Evolutionary conservation across 2,329 filamentous ascomycete species (phyloP), one percentile per base, ranked within the genome.

Genomic region (Apiospora rasikravindrae): DNA sequence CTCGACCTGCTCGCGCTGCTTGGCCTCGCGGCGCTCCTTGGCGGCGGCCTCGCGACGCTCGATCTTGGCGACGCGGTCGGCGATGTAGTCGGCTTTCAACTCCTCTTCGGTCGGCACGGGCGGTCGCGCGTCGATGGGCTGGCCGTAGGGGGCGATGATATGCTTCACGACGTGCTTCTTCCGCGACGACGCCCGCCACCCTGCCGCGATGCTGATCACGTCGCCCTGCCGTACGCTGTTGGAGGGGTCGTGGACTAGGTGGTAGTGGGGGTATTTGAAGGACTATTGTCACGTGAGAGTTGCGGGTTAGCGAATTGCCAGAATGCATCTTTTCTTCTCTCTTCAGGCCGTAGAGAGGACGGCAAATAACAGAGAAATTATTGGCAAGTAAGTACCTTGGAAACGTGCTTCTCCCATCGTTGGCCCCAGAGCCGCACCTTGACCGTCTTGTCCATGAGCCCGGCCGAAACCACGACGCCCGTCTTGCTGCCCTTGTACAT

Each of bases 191-290:
- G 88, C 89, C 70, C 89, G 89, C 87, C 88, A 91, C 71, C 91
- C 91, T 6, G 90, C 87, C 10, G 86, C 85, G 77, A 96, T 93
- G 74, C 90, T 87, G 40, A 96, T 89, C 3, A 96, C 89, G 81
- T 96, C 94, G 79, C 94, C 94, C 69, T 88, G 88, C 72, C 91
- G 88, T 49, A 95, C 87, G 37, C 92, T 94, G 76, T 90, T 89
- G 81, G 89, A 90, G 40, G 94, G 94, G 82, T 96, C 94, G 84
- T 94, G 92, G 49, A 95, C 93, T 42, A 96, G 89, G 80, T 92
- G 88, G 75, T 90, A 88, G 75, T 87, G 85, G 29, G 89, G 88
- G 64, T 88, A 84, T 77, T 91, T 88, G 81, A 93, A 95, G 84
- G 88, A 85, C 91, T 92, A 75, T 29, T 26, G 26, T n/a, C 10